Conservation (phyloP, 352 stramenopile species). For the Elongisporangium anandrum region DNA sequence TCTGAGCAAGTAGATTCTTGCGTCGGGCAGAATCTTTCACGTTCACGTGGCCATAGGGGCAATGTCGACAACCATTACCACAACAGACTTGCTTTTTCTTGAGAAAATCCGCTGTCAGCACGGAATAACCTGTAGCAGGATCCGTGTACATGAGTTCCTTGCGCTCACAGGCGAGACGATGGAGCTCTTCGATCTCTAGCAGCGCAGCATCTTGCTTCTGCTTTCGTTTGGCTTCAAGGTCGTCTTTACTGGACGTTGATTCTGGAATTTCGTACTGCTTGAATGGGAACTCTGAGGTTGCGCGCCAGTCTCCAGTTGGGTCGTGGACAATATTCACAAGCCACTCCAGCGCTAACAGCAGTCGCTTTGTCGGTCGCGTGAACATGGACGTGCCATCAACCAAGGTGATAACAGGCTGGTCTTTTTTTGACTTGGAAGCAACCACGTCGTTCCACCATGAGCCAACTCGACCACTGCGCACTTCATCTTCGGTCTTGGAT, state of each 20-base stretch:
- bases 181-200: constrained; percentile 57
- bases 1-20: constrained; percentile 31
- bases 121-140: constrained; percentile 77
- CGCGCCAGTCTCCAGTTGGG: constrained; percentile 17
- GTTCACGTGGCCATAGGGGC: constrained; percentile 85
- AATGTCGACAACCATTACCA: constrained; percentile 88
- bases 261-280: constrained; percentile 23
- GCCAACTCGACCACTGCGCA: constrained; percentile 29
- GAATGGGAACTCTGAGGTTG: constrained; percentile 34
- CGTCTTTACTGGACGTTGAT: not conserved
- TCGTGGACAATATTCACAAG: constrained; percentile 38
- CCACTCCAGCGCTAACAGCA: constrained; percentile 57
- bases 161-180: constrained; percentile 59
- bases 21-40: constrained; percentile 37
- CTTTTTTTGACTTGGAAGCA: too few relatives aligned
- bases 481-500: constrained; percentile 35
- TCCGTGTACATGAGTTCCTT: constrained; percentile 82
- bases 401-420: constrained; percentile 28
- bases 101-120: constrained; percentile 85
- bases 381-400: constrained; percentile 77
- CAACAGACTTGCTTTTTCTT: constrained; percentile 81
- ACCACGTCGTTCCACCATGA: constrained; percentile 30
- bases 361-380: constrained; percentile 49
- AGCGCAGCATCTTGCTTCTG: constrained; percentile 15
- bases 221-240: not conserved